Percentiles rank a stretch among this genome's conserved stretches.
Evolutionary conservation across 2,329 filamentous ascomycete species (phyloP).

Genomic region (Cryoendolithus antarcticus): DNA sequence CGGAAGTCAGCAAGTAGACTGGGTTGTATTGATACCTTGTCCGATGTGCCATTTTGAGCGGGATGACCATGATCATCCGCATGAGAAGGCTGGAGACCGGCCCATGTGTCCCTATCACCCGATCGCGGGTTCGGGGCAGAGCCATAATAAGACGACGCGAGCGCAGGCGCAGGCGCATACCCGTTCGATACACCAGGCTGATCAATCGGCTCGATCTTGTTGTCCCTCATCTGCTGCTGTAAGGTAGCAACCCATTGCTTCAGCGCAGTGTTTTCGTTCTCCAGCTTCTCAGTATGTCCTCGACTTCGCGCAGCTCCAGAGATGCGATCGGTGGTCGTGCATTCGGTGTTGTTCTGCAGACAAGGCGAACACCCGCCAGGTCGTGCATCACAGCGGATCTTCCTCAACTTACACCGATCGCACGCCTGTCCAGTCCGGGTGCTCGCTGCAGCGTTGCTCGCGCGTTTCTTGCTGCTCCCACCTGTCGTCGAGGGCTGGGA

Average conservation of each 20-base stretch:
- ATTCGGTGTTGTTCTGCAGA: conserved; percentile 61
- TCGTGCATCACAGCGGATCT: conserved; percentile 75
- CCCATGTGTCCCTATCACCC: no score
- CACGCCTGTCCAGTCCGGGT: conserved; percentile 67
- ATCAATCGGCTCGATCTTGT: conserved; percentile 42
- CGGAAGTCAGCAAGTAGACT: conserved; percentile 34
- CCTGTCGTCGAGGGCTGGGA: neutral
- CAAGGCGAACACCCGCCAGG: conserved; percentile 75
- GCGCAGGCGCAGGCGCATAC: conserved; percentile 1
- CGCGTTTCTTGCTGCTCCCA: conserved; percentile 2
- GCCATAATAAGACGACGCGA: neutral
- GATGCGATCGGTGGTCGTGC: conserved; percentile 76
- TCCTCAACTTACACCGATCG: conserved; percentile 80
- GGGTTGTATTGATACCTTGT: neutral
- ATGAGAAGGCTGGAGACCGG: no score
- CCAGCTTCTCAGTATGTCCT: conserved; percentile 66
- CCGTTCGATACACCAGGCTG: conserved; percentile 3
- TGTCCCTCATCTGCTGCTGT: conserved; percentile 50
- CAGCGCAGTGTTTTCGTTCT: conserved; percentile 58
- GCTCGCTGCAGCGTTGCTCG: neutral
- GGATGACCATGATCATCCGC: no score
- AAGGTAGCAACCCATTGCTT: conserved; percentile 55
- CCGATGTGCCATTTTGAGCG: no score
- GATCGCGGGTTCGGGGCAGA: no score
- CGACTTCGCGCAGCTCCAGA: conserved; percentile 67